Conservation (phyloP, 2,329 filamentous ascomycete genomes). For the Colletotrichum trifolii region DNA sequence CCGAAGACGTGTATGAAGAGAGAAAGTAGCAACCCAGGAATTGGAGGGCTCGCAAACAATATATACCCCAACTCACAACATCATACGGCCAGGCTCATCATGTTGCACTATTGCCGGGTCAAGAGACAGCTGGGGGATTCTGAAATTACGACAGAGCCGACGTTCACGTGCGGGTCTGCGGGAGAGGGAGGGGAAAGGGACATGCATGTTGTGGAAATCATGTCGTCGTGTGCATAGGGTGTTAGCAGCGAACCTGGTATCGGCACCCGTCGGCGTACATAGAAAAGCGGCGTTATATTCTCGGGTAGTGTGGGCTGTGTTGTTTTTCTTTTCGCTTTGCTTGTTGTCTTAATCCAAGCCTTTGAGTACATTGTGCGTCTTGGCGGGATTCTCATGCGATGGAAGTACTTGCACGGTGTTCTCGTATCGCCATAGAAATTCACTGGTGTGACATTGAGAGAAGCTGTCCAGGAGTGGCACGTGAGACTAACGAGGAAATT, state of each 20-base stretch:
- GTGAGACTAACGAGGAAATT: too few relatives aligned
- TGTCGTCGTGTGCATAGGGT: slow-evolving; percentile 1
- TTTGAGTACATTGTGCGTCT: too few relatives aligned
- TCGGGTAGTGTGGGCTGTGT: neutral
- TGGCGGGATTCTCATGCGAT: too few relatives aligned
- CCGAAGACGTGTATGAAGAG: slow-evolving; percentile 5
- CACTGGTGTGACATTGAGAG: too few relatives aligned
- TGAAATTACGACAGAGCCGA: neutral
- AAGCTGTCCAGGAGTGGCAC: too few relatives aligned
- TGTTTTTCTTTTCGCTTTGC: neutral
- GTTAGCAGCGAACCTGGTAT: neutral
- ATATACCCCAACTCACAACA: slow-evolving; percentile 36
- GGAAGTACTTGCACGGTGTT: too few relatives aligned
- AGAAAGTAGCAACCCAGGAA: slow-evolving; percentile 5
- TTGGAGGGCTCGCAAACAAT: slow-evolving; percentile 18
- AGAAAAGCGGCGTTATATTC: slow-evolving; percentile 11
- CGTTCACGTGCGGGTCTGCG: neutral
- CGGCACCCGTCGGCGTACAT: slow-evolving; percentile 9
- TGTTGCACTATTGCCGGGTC: too few relatives aligned
- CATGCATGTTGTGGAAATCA: neutral
- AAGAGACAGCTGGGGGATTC: neutral
- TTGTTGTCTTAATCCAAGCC: slow-evolving; percentile 1
- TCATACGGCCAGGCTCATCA: neutral
- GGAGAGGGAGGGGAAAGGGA: neutral
- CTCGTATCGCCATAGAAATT: too few relatives aligned